Evolutionary conservation across 805 yeast genomes (phyloP), one percentile per base, ranked within the genome.

Genomic region (Groenewaldozyma tartarivorans): DNA sequence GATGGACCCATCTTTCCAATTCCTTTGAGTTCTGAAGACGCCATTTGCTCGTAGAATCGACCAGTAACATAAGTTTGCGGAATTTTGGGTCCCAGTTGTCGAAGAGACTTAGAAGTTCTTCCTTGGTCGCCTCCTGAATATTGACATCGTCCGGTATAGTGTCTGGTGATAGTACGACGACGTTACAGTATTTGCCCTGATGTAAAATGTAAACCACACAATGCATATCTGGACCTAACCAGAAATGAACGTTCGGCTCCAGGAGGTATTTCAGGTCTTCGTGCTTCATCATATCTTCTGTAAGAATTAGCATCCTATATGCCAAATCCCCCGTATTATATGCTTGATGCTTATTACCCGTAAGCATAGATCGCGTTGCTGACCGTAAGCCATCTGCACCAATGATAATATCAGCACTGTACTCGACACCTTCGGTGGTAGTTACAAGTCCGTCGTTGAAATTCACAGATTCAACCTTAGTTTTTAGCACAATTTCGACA

Each of bases 361-460:
- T 45, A 11, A 56, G 42, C 7, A 40, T 42, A 7, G 49, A 41
- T 20, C 62, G 42, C 13, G 55, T 24, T 20, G 33, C 40, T 5
- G 61, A 57, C 38, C 51, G 55, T 36, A 57, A 45, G 5, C 62
- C 62, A 41, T 57, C 62, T 35, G 50, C 51, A 3, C 58, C 62
- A 20, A 57, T 36, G 15, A 57, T 43, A n/a, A 57, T 41, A 40
- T 57, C 62, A 13, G 49, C 59, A 11, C 33, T 19, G 39, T 40
- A 52, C 4, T 22, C 36, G n/a, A 41, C 34, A 19, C 57, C 59
- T 26, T 45, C 46, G n/a, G 43, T n/a, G 6, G 49, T 43, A 6
- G 34, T 39, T 20, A 54, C 56, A 4, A 44, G 39, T 20, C 42
- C 37, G 16, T 35, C 29, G 4, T 50, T 55, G 36, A 52, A 53